Evolutionary conservation across 371 early-diverging fungal genomes (phyloP), one percentile per base, ranked within the genome.

Genomic region (Furculomyces boomerangus): DNA sequence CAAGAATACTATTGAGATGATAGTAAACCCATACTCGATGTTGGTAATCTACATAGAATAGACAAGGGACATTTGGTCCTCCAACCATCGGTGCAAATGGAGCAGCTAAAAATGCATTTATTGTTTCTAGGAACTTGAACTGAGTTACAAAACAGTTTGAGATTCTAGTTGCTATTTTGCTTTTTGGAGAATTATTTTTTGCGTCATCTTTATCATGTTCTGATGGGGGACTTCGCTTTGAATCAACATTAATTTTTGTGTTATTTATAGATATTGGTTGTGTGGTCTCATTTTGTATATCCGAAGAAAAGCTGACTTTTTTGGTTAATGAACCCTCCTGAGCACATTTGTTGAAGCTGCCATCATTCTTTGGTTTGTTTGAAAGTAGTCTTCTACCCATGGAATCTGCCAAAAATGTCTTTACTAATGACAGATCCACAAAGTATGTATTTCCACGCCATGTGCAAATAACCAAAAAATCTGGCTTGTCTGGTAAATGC

Each of bases 11-110:
- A 35, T 67, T 66, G 43, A 85, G 64, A 57, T 85, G 80, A 61
- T 85, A 78, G 60, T 85, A 85, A 1, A 80, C 83, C 71, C 70
- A 84, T n/a, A 85, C 79, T 30, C 81, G 79, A 61, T 85, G 83
- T 45, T 85, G 82, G 65, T 82, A 85, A 59, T 84, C 86, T 13
- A 85, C 83, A 55, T 83, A 85, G 54, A 85, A 81, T 31, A 85
- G 59, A 49, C 86, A 85, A 2, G 86, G 86, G 26, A 85, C 79
- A 48, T 81, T 85, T 35, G 74, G 71, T 2, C 80, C 76, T 14
- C 78, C 78, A 0, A 76, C 68, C 24, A 81, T 72, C 0, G 67
- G 67, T 8, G 81, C 79, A 61, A 79, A 85, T 10, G 74, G 70
- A 26, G 80, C 86, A 48, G 85, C 83, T 45, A 84, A 74, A 60